phyloP scores from a whole-genome alignment of 2,329 filamentous ascomycete species.

The Botryosphaeria dothidea region DNA sequence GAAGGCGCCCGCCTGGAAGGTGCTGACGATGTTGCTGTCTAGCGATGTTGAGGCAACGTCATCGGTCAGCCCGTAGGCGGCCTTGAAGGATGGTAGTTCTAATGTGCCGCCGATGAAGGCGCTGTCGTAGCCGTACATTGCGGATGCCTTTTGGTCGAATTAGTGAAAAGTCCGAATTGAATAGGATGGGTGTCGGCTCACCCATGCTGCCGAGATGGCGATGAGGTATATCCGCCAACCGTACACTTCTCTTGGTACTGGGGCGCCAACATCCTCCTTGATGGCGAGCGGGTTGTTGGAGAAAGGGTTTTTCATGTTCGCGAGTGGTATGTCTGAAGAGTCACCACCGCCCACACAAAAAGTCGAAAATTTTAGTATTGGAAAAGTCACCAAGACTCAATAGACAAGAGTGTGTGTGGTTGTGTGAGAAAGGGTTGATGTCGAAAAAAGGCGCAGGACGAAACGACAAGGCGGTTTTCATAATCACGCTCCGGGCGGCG shows the following conservation, averaged over 20 bases:
- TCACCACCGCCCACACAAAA: background rate
- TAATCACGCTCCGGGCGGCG: background rate
- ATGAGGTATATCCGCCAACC: constrained; percentile 68
- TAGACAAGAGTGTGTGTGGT: background rate
- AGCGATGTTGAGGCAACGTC: constrained; percentile 51
- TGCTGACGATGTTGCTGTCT: constrained; percentile 68
- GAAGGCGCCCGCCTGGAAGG: constrained; percentile 69
- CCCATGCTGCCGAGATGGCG: constrained; percentile 68
- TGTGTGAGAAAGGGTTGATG: background rate
- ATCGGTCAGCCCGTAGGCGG: constrained; percentile 28
- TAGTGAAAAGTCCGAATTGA: background rate
- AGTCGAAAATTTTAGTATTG: background rate
- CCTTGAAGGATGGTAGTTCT: constrained; percentile 59
- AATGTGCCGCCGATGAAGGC: constrained; percentile 63
- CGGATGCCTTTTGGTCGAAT: background rate
- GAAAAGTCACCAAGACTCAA: background rate
- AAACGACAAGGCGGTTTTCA: background rate
- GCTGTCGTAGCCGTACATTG: constrained; percentile 54
- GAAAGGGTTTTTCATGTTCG: constrained; percentile 5
- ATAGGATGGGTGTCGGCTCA: background rate
- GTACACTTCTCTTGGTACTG: constrained; percentile 57
- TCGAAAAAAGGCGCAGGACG: background rate
- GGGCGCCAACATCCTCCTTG: background rate
- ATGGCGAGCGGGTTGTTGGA: constrained; percentile 8
- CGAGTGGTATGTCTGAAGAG: background rate